A percentile compares a stretch with the other conserved stretches of the same genome.
phyloP scores from a whole-genome alignment of 2,329 filamentous ascomycete species.

The Boeremia lycopersici region DNA sequence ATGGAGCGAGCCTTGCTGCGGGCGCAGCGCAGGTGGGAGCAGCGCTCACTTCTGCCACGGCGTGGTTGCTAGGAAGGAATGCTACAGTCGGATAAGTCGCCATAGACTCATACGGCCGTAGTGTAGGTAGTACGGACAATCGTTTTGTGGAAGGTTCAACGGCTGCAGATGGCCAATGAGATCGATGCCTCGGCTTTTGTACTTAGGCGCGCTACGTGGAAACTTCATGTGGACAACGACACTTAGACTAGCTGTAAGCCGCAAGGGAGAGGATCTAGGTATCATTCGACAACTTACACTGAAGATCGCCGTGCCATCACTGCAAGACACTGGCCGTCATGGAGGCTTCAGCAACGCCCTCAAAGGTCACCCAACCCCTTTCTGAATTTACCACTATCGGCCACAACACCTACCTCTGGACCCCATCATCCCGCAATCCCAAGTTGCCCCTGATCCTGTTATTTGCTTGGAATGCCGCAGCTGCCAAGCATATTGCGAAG shows the following conservation, averaged over 20 bases:
- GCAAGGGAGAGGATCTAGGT: not conserved
- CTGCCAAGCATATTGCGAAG: constrained; percentile 46
- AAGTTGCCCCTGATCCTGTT: constrained; percentile 38
- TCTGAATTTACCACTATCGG: constrained; percentile 41
- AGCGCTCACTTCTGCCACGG: constrained; percentile 17
- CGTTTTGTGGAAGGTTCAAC: not conserved
- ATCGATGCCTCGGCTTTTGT: constrained; percentile 13
- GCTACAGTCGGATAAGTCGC: not conserved
- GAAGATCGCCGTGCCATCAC: not conserved
- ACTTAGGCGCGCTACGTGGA: not conserved
- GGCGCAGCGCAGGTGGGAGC: constrained; percentile 31
- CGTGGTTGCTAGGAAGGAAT: constrained; percentile 15
- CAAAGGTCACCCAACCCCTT: constrained; percentile 26
- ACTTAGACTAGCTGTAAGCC: not conserved
- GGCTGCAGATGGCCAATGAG: constrained; percentile 19
- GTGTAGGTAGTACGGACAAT: not conserved
- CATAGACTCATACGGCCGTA: not conserved
- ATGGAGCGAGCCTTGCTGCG: constrained; percentile 31
- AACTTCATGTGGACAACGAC: not conserved
- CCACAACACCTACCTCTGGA: constrained; percentile 43
- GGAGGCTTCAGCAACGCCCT: constrained; percentile 13
- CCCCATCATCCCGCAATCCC: constrained; percentile 12
- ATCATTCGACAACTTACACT: not conserved
- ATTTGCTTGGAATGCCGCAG: constrained; percentile 45
- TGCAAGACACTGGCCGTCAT: constrained; percentile 3